Percentiles rank a stretch among this genome's conserved stretches.
phyloP scores from a whole-genome alignment of 306 rosid genomes.

The Cucumis hystrix region DNA sequence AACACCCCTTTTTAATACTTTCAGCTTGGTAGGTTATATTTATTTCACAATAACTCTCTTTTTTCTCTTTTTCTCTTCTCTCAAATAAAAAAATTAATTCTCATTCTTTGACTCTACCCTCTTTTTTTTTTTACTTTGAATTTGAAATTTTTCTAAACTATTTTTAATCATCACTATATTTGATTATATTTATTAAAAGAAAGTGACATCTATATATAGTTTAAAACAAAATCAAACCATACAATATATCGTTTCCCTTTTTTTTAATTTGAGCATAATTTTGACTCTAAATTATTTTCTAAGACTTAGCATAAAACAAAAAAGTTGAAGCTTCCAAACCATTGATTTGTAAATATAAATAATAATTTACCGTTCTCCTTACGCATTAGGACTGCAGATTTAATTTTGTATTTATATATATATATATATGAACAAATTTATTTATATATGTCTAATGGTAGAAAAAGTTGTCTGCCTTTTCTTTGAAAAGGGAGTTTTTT shows the following conservation, averaged over 20 bases:
- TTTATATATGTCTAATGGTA: not conserved
- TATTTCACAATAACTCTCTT: not conserved
- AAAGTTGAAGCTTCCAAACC: not conserved
- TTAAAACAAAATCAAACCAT: not conserved
- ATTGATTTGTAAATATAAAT: not conserved
- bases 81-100: not conserved
- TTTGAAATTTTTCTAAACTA: not conserved
- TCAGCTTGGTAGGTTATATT: slow-evolving; percentile 31
- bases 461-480: not conserved
- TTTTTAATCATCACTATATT: not conserved
- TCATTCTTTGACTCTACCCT: not conserved
- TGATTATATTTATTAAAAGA: not conserved
- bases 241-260: not conserved
- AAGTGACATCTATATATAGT: not conserved
- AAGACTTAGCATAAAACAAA: not conserved
- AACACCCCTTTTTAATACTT: slow-evolving; percentile 13
- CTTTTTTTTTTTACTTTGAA: not conserved
- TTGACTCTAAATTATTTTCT: not conserved
- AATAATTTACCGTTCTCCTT: not conserved
- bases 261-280: no score
- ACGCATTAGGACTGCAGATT: not conserved
- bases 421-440: not conserved
- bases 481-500: not conserved
- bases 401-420: not conserved
- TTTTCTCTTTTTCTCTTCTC: not conserved